A percentile compares a stretch with the other conserved stretches of the same genome.
phyloP scores from a whole-genome alignment of 1,284 basidiomycete species.

The Agroathelia rolfsii region DNA sequence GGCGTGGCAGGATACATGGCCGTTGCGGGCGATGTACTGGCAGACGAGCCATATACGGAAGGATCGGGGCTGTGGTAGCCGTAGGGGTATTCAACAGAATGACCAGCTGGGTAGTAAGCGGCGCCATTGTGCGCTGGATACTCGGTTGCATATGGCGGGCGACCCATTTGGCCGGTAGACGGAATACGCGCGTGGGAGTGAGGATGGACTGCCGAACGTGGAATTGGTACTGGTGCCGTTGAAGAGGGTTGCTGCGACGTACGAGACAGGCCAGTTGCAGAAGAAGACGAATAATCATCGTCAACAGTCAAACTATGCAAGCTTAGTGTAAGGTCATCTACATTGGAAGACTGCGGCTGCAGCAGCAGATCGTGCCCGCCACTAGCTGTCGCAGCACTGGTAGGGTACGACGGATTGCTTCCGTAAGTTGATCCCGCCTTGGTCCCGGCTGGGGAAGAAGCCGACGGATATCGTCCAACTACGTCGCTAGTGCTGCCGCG shows the following conservation, averaged over 20 bases:
- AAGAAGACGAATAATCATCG: slow-evolving; percentile 37
- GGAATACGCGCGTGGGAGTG: slow-evolving; percentile 28
- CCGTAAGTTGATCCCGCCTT: too few species aligned
- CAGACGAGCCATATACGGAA: slow-evolving; percentile 38
- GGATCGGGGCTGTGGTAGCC: slow-evolving; percentile 43
- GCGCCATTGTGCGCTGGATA: slow-evolving; percentile 50
- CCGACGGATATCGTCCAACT: too few species aligned
- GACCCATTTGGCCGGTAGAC: slow-evolving; percentile 31
- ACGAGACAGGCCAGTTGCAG: slow-evolving; percentile 15
- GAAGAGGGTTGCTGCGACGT: slow-evolving; percentile 17
- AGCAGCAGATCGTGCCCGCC: too few species aligned
- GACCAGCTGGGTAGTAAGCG: slow-evolving; percentile 41
- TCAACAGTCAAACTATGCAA: slow-evolving; percentile 61
- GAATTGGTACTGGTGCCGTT: too few species aligned
- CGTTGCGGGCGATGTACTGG: slow-evolving; percentile 31
- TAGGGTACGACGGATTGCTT: too few species aligned
- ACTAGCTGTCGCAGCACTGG: too few species aligned
- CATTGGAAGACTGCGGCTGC: slow-evolving; percentile 30
- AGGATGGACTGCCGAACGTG: slow-evolving; percentile 16
- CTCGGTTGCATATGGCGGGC: slow-evolving; percentile 39
- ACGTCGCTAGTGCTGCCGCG: too few species aligned
- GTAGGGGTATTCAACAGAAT: slow-evolving; percentile 45
- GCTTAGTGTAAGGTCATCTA: slow-evolving; percentile 44
- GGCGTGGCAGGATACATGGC: slow-evolving; percentile 39
- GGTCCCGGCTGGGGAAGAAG: too few species aligned